Evolutionary conservation across 176 grass and related monocot species (phyloP).

Genomic region (Paspalum notatum): DNA sequence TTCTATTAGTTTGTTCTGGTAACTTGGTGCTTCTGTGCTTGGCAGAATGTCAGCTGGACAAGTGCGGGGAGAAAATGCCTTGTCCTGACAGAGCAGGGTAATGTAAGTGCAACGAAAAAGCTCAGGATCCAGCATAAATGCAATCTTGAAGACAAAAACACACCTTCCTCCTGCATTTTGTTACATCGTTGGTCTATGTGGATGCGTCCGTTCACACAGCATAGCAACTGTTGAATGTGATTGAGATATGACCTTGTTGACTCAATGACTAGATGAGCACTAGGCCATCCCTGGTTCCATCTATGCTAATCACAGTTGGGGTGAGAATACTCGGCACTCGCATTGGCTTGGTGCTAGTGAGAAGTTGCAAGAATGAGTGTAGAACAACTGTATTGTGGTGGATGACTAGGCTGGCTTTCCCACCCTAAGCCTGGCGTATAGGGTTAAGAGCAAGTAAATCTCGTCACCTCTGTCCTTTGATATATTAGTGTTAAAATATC

Average conservation of each 20-base stretch:
- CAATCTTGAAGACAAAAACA: slow-evolving; percentile 13
- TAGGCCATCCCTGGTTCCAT: neutral
- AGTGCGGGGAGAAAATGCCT: slow-evolving; percentile 18
- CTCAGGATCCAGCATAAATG: slow-evolving; percentile 6
- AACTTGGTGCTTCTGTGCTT: slow-evolving; percentile 40
- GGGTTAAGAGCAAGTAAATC: slow-evolving; percentile 38
- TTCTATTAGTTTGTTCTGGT: slow-evolving; percentile 24
- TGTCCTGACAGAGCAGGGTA: slow-evolving; percentile 11
- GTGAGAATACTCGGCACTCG: neutral
- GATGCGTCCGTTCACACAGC: neutral
- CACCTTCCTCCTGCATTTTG: slow-evolving; percentile 3
- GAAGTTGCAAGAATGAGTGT: neutral
- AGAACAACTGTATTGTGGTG: slow-evolving; percentile 13
- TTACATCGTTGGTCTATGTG: neutral
- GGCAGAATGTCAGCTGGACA: slow-evolving; percentile 34
- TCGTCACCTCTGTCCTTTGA: slow-evolving; percentile 3
- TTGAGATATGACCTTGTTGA: neutral
- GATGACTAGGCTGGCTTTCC: slow-evolving; percentile 31
- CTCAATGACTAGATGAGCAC: neutral
- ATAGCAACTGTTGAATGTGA: slow-evolving; percentile 10
- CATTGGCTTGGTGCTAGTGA: slow-evolving; percentile 12
- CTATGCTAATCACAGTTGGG: neutral
- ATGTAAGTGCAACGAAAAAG: slow-evolving; percentile 14
- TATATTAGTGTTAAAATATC: neutral
- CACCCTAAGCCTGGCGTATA: slow-evolving; percentile 12